Evolutionary conservation across 1,139 yeast species (phyloP), one percentile per base, ranked within the genome.

Genomic region (Suhomyces bokatorum): DNA sequence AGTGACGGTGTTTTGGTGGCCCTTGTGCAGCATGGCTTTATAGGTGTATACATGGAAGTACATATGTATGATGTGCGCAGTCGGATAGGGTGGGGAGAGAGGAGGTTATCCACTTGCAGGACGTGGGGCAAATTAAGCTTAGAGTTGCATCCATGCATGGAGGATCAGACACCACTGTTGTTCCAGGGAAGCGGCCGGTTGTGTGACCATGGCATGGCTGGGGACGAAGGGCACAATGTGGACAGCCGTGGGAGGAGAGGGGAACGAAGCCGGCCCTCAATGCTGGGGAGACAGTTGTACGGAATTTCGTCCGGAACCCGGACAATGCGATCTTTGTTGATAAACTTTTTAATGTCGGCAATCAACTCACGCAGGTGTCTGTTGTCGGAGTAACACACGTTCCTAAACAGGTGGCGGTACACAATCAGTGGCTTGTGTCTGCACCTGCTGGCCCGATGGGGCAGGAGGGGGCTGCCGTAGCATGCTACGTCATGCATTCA

Each of bases 301-400:
- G 10, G 32, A 13, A 30, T 13, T 8, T 9, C 14, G 5, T 30
- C 11, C 32, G 16, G 16, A 3, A 30, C 14, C 15, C 14, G 9
- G 32, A 35, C 22, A 34, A 34, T 38, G 17, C 28, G 39, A 38
- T 35, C 37, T 31, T 20, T 42, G 36, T 29, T 34, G 42, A 38
- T 42, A 33, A 39, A 32, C 42, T 42, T 42, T 39, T 42, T 42
- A 42, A 35, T 24, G 32, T 42, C 45, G 45, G 45, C 39, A 42
- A 42, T 35, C 34, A 27, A 39, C 22, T 14, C 39, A 35, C 38
- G 39, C 32, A 20, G 30, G 15, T 12, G 29, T 17, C 20, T 37
- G 38, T 42, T 33, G 30, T 32, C 39, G 15, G 37, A 31, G 35
- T 22, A 17, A 35, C 37, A 20, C 13, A n/a, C 9, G 16, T 16